phyloP scores from a whole-genome alignment of 495 filamentous ascomycete genomes.

The Penicillium subrubescens region DNA sequence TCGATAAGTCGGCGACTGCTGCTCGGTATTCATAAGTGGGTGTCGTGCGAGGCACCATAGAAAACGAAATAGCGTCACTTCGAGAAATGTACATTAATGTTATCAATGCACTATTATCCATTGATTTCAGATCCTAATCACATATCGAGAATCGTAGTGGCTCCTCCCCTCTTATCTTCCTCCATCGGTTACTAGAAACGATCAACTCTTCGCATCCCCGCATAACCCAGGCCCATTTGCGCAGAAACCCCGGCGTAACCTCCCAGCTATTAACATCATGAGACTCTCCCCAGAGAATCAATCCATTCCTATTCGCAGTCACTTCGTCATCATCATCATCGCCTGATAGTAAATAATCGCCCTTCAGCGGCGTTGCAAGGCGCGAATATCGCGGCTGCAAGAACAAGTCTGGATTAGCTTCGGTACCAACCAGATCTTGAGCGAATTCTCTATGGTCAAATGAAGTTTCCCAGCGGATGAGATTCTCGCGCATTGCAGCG shows the following conservation, averaged over 20 bases:
- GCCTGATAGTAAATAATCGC: background rate
- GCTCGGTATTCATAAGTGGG: background rate
- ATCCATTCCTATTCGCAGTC: constrained; percentile 10
- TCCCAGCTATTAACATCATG: constrained; percentile 19
- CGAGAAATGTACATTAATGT: background rate
- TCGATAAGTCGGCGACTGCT: constrained; percentile 8
- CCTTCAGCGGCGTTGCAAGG: background rate
- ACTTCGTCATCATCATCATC: constrained; percentile 18
- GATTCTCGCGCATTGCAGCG: constrained; percentile 22
- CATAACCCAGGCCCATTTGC: constrained; percentile 21
- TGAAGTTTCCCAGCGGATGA: constrained; percentile 17
- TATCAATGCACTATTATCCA: background rate
- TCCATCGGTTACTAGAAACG: constrained; percentile 23
- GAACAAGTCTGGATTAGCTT: constrained; percentile 5
- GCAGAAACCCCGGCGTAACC: constrained; percentile 19
- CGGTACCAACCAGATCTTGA: background rate
- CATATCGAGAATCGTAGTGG: constrained; percentile 6
- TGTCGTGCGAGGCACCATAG: background rate
- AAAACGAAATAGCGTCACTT: background rate
- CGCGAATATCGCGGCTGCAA: background rate
- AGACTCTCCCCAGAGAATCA: constrained; percentile 23
- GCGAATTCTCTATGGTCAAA: constrained; percentile 13
- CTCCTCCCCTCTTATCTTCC: constrained; percentile 12
- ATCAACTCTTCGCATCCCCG: constrained; percentile 23
- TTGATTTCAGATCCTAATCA: background rate